A percentile compares a stretch with the other conserved stretches of the same genome.
Conservation (phyloP, 495 filamentous ascomycete species). For the Aspergillus mulundensis region DNA sequence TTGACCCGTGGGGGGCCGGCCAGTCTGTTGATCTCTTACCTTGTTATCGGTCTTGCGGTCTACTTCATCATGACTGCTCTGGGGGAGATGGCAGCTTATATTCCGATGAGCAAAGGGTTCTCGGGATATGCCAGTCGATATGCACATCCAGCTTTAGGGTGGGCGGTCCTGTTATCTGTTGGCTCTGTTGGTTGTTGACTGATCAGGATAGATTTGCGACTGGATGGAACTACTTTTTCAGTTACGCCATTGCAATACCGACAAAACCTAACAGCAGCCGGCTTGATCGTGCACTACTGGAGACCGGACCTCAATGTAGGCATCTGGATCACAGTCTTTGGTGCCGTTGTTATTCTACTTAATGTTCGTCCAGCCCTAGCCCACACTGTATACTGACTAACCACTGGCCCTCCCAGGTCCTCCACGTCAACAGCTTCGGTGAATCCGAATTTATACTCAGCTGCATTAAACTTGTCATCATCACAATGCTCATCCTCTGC, state of each 20-base stretch:
- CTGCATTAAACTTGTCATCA: slow-evolving; percentile 55
- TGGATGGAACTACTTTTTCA: slow-evolving; percentile 14
- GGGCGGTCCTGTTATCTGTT: neutral
- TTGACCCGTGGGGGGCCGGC: slow-evolving; percentile 7
- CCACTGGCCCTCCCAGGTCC: no score
- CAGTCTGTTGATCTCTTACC: slow-evolving; percentile 5
- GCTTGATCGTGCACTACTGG: slow-evolving; percentile 14
- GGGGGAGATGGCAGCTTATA: slow-evolving; percentile 10
- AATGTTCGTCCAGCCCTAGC: slow-evolving; percentile 7
- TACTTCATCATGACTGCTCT: slow-evolving; percentile 8
- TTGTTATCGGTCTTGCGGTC: slow-evolving; percentile 2
- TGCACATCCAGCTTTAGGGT: slow-evolving; percentile 11
- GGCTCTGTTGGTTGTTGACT: neutral
- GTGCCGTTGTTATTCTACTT: neutral
- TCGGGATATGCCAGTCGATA: slow-evolving; percentile 9
- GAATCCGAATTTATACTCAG: slow-evolving; percentile 63
- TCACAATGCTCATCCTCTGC: slow-evolving; percentile 51
- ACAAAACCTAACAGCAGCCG: slow-evolving; percentile 10
- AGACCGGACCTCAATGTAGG: slow-evolving; percentile 8
- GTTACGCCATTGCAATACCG: slow-evolving; percentile 1
- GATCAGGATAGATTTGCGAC: slow-evolving; percentile 5
- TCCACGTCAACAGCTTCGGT: slow-evolving; percentile 61
- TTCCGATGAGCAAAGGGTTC: slow-evolving; percentile 11
- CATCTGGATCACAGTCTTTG: slow-evolving; percentile 8
- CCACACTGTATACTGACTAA: no score